phyloP scores from a whole-genome alignment of 495 filamentous ascomycete species.

The Sporormia fimetaria region DNA sequence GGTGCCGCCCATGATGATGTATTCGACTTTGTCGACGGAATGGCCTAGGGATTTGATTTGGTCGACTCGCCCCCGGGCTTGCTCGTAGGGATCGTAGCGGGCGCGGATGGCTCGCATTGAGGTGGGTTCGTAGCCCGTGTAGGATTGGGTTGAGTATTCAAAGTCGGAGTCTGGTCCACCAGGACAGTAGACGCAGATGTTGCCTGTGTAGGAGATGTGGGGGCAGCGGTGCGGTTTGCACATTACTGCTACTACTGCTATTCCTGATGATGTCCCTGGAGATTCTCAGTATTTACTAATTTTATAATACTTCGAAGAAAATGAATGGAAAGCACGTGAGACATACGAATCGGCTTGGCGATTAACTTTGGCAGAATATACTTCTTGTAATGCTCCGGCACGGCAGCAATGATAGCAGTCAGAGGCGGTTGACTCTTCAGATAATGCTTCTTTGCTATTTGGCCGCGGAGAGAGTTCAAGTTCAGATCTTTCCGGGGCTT shows the following conservation, averaged over 20 bases:
- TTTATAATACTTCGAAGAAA: not conserved
- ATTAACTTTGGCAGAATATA: slow-evolving; percentile 92
- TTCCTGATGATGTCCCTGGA: slow-evolving; percentile 78
- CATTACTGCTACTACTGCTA: slow-evolving; percentile 99
- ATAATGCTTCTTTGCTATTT: slow-evolving; percentile 83
- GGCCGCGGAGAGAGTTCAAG: slow-evolving; percentile 76
- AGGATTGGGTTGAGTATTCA: slow-evolving; percentile 96
- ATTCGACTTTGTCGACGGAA: slow-evolving; percentile 97
- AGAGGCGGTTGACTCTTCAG: slow-evolving; percentile 76
- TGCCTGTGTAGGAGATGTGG: slow-evolving; percentile 94
- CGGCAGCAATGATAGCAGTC: slow-evolving; percentile 92
- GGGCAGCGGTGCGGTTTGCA: slow-evolving; percentile 97
- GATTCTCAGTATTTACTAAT: slow-evolving; percentile 25
- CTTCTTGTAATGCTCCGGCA: slow-evolving; percentile 98
- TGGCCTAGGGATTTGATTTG: slow-evolving; percentile 91
- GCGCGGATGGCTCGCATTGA: slow-evolving; percentile 97
- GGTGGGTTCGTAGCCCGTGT: slow-evolving; percentile 95
- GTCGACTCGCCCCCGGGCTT: slow-evolving; percentile 89
- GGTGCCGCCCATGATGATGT: slow-evolving; percentile 98
- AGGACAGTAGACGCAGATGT: slow-evolving; percentile 98
- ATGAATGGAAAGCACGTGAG: not conserved
- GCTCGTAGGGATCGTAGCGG: slow-evolving; percentile 95
- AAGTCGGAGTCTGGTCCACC: slow-evolving; percentile 96
- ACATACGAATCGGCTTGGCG: slow-evolving; percentile 85
- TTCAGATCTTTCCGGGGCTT: slow-evolving; percentile 77